A percentile compares a stretch with the other conserved stretches of the same genome.
Evolutionary conservation across 352 stramenopile genomes (phyloP).

Genomic region (Pythium aristosporum): DNA sequence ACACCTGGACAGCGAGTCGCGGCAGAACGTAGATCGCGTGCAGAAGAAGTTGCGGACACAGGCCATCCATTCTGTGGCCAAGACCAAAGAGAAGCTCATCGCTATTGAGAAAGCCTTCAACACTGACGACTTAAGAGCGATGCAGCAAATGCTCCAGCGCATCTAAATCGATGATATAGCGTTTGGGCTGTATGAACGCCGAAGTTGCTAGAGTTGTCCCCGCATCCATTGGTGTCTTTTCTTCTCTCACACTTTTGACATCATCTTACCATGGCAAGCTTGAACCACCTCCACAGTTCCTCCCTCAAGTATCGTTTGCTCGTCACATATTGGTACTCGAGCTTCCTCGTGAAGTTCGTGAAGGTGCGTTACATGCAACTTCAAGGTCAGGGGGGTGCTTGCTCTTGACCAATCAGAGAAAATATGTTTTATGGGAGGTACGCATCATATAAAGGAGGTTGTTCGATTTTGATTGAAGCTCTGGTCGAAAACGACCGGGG

Average conservation of each 20-base stretch:
- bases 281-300: too few relatives aligned
- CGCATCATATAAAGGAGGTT: conserved; percentile 3
- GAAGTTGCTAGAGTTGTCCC: too few relatives aligned
- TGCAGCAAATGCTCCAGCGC: conserved; percentile 41
- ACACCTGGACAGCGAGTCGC: conserved; percentile 8
- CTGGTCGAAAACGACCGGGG: not conserved
- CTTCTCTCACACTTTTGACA: too few relatives aligned
- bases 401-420: conserved; percentile 18
- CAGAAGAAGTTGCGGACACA: conserved; percentile 28
- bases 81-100: conserved; percentile 28
- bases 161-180: conserved; percentile 2
- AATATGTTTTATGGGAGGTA: not conserved
- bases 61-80: conserved; percentile 5
- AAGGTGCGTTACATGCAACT: not conserved
- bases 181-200: not conserved
- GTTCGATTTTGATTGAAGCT: conserved; percentile 23
- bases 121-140: conserved; percentile 32
- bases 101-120: conserved; percentile 36
- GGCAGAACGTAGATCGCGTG: conserved; percentile 12
- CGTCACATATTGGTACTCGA: too few relatives aligned
- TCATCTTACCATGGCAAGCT: too few relatives aligned
- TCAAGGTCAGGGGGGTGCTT: too few relatives aligned
- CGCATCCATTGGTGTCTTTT: too few relatives aligned
- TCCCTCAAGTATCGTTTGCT: too few relatives aligned
- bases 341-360: not conserved